Evolutionary conservation across 106 monocot genomes (phyloP).

Genomic region (Acorus gramineus): DNA sequence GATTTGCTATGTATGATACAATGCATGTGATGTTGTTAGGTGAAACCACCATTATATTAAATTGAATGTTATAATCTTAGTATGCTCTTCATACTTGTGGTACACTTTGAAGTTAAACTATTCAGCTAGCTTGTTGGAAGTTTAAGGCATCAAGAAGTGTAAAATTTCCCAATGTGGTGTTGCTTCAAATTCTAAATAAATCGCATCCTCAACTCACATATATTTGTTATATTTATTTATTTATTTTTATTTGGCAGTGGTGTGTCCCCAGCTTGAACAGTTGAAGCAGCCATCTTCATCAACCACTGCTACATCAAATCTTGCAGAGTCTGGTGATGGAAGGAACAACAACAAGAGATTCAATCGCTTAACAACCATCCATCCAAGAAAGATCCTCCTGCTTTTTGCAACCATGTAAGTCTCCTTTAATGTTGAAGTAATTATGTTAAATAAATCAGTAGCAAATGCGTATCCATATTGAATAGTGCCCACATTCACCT

Average conservation of each 20-base stretch:
- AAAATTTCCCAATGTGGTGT: neutral
- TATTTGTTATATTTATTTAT: neutral
- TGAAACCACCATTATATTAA: too few species aligned
- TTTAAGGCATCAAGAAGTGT: too few species aligned
- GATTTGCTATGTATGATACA: too few species aligned
- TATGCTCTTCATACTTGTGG: too few species aligned
- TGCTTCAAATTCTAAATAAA: neutral
- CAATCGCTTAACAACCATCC: conserved; percentile 33
- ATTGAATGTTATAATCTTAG: too few species aligned
- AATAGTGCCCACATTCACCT: too few species aligned
- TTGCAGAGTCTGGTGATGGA: conserved; percentile 45
- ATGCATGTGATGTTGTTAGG: too few species aligned
- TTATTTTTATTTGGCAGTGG: conserved; percentile 23
- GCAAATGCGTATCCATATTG: too few species aligned
- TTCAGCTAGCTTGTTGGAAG: too few species aligned
- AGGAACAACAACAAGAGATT: conserved; percentile 37
- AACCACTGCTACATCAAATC: conserved; percentile 19
- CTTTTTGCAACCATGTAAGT: conserved; percentile 87
- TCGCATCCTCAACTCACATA: neutral
- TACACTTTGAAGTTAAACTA: too few species aligned
- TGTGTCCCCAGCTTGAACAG: conserved; percentile 47
- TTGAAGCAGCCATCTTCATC: conserved; percentile 54
- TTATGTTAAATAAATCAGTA: too few species aligned
- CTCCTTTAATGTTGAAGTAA: neutral
- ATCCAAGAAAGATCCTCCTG: conserved; percentile 83